Conservation (phyloP, 1,284 basidiomycete species). For the Austroboletus novae-zelandiae region DNA sequence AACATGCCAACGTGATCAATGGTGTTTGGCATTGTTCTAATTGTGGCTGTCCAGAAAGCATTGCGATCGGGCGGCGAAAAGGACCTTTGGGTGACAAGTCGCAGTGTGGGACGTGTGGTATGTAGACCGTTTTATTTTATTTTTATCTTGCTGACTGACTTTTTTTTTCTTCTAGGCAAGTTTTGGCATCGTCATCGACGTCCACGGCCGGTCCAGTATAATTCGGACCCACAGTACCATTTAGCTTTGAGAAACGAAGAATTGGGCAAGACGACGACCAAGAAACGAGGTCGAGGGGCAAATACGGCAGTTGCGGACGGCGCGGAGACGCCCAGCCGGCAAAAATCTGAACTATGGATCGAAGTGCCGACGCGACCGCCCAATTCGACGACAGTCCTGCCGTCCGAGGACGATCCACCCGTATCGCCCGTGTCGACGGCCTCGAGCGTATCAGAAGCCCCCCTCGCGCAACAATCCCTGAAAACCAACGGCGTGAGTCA, state of each 20-base stretch:
- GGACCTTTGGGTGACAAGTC: slow-evolving; percentile 89
- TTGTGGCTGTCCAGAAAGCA: slow-evolving; percentile 83
- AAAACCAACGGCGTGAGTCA: slow-evolving; percentile 50
- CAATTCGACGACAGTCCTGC: slow-evolving; percentile 30
- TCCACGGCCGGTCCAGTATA: slow-evolving; percentile 77
- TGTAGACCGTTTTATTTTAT: slow-evolving; percentile 33
- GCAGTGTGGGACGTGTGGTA: slow-evolving; percentile 90
- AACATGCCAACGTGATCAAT: slow-evolving; percentile 78
- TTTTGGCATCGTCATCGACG: slow-evolving; percentile 82
- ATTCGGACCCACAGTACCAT: slow-evolving; percentile 69
- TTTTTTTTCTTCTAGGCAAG: slow-evolving; percentile 53
- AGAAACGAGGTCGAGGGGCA: slow-evolving; percentile 53
- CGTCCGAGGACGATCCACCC: slow-evolving; percentile 48
- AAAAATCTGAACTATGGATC: slow-evolving; percentile 42
- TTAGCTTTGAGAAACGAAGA: slow-evolving; percentile 58
- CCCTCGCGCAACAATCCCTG: slow-evolving; percentile 54
- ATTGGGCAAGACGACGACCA: slow-evolving; percentile 44
- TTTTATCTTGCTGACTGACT: too few species aligned
- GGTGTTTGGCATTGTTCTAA: slow-evolving; percentile 93
- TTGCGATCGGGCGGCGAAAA: slow-evolving; percentile 82
- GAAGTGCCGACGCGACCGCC: slow-evolving; percentile 40
- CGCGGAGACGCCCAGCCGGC: slow-evolving; percentile 51
- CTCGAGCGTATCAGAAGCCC: slow-evolving; percentile 68
- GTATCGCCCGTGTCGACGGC: slow-evolving; percentile 65
- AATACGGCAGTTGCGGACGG: slow-evolving; percentile 50